Conservation (phyloP, 2,329 filamentous ascomycete species). For the Aureobasidium melanogenum region DNA sequence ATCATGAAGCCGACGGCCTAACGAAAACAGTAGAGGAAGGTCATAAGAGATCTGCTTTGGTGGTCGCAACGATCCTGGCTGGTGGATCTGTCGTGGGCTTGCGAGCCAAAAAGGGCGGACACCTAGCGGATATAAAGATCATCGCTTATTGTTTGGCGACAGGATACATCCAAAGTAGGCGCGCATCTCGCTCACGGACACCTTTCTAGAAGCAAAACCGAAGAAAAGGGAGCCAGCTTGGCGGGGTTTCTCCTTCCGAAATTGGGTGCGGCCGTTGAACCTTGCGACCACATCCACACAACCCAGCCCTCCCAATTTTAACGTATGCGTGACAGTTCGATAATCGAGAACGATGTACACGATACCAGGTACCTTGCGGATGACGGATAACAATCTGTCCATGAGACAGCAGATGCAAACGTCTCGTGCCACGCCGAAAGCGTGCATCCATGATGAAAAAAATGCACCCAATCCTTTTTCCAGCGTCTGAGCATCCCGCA, state of each 20-base stretch:
- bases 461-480: neutral
- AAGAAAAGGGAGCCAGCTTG: constrained; percentile 8
- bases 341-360: constrained; percentile 8
- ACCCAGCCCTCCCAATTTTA: constrained; percentile 8
- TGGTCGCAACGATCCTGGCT: neutral
- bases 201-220: constrained; percentile 9
- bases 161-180: neutral
- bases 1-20: constrained; percentile 6
- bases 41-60: neutral
- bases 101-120: neutral
- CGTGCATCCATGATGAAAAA: neutral
- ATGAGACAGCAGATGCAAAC: constrained; percentile 13
- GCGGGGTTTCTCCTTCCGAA: constrained; percentile 4
- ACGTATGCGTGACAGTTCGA: constrained; percentile 8
- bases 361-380: neutral
- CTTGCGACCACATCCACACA: constrained; percentile 5
- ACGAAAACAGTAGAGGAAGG: neutral
- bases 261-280: constrained; percentile 9
- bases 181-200: neutral
- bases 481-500: constrained; percentile 8
- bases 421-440: constrained; percentile 9
- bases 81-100: neutral
- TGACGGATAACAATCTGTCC: neutral
- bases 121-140: constrained; percentile 1
- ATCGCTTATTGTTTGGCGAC: constrained; percentile 8